Percentiles rank a stretch among this genome's conserved stretches.
Evolutionary conservation across 2,329 filamentous ascomycete genomes (phyloP).

Genomic region (Arthrinium phaeospermum): DNA sequence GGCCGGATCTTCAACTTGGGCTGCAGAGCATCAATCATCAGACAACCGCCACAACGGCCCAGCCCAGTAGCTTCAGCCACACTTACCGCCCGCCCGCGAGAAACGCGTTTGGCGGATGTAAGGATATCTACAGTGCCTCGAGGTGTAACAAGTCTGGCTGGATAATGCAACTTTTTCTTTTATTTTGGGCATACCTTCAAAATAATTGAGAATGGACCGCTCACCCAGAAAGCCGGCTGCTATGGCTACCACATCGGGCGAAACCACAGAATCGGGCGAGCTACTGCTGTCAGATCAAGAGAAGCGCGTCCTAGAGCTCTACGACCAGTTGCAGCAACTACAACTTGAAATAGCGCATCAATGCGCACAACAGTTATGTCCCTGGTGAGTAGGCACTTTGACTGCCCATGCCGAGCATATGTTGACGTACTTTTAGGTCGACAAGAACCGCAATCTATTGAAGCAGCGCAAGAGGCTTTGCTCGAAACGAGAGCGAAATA

Average conservation of each 20-base stretch:
- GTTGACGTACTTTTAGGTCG: background rate
- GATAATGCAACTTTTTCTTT: background rate
- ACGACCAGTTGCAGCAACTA: constrained; percentile 74
- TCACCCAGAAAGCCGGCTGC: background rate
- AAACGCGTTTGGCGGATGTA: background rate
- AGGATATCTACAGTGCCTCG: background rate
- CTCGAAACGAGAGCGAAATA: constrained; percentile 74
- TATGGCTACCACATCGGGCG: constrained; percentile 15
- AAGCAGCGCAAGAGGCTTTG: constrained; percentile 67
- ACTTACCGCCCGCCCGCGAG: background rate
- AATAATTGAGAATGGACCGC: background rate
- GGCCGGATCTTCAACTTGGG: background rate
- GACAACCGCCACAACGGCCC: background rate
- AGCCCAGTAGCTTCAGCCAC: constrained; percentile 23
- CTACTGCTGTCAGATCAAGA: constrained; percentile 71
- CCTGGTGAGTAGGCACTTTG: constrained; percentile 38
- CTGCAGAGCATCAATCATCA: background rate
- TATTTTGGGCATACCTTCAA: background rate
- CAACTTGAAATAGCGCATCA: constrained; percentile 72
- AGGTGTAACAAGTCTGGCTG: background rate
- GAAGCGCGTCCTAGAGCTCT: constrained; percentile 68
- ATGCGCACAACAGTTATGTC: constrained; percentile 49
- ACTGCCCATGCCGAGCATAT: constrained; percentile 23
- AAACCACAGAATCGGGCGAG: constrained; percentile 38
- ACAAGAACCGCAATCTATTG: constrained; percentile 39